Conservation (phyloP, 1,139 yeast genomes). For the Arxiozyma telluris region DNA sequence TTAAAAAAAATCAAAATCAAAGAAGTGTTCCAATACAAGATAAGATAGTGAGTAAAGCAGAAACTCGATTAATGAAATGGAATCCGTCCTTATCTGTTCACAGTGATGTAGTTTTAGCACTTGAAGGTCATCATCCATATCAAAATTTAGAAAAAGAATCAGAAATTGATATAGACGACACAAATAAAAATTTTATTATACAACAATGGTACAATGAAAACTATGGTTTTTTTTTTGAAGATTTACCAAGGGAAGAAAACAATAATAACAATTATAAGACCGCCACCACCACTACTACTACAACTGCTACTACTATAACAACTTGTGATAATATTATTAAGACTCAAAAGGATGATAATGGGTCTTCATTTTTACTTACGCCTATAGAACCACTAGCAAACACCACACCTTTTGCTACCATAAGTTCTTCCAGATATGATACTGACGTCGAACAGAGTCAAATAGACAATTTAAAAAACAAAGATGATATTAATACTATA, state of each 20-base stretch:
- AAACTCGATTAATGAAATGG: conserved; percentile 45
- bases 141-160: conserved; percentile 7
- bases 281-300: too few relatives aligned
- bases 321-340: background rate
- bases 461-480: background rate
- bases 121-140: conserved; percentile 24
- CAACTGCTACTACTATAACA: too few relatives aligned
- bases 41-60: conserved; percentile 39
- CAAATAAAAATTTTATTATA: background rate
- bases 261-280: too few relatives aligned
- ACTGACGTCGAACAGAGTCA: background rate
- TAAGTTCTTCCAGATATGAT: background rate
- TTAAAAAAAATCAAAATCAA: conserved; percentile 26
- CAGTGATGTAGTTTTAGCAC: conserved; percentile 18
- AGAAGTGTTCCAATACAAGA: conserved; percentile 27
- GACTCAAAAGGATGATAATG: background rate
- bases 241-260: background rate
- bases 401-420: conserved; percentile 1
- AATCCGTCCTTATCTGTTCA: conserved; percentile 41
- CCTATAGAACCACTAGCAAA: background rate
- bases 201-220: conserved; percentile 4
- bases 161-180: background rate
- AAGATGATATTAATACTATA: background rate
- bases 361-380: background rate
- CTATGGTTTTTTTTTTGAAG: background rate